These are phyloP conservation scores for Borealophlyctis nickersoniae DNA, from an alignment of 192 early-diverging fungal species.

Conservation along the genomic window DNA sequence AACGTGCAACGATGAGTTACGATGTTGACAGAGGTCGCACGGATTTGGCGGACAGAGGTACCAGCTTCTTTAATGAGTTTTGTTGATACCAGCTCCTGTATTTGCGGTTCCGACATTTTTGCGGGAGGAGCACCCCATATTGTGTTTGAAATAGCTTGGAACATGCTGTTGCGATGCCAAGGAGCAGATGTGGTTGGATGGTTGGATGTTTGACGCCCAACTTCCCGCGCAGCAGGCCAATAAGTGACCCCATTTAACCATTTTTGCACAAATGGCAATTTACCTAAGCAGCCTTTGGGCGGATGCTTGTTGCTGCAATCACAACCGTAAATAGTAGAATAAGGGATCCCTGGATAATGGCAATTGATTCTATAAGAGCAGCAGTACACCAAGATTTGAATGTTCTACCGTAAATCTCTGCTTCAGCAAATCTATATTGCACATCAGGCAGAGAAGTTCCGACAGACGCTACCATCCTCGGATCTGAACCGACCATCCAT, in stretches of 20 bases:
- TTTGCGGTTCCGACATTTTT: neutral
- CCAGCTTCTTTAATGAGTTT: conserved; percentile 4
- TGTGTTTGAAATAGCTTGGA: neutral
- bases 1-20: neutral
- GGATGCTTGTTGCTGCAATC: too few species aligned
- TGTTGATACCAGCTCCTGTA: conserved; percentile 1
- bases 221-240: neutral
- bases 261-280: conserved; percentile 16
- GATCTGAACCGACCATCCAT: too few species aligned
- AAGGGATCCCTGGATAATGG: too few species aligned
- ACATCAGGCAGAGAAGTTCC: too few species aligned
- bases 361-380: too few species aligned
- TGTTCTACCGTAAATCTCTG: too few species aligned
- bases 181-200: neutral
- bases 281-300: neutral
- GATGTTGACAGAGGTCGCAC: too few species aligned
- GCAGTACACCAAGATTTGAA: too few species aligned
- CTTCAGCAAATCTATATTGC: too few species aligned
- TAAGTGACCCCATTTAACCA: conserved; percentile 1
- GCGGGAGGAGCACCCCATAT: neutral
- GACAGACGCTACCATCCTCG: too few species aligned
- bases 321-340: too few species aligned
- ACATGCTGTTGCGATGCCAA: neutral
- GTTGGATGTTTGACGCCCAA: neutral
- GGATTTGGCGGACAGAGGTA: neutral